Evolutionary conservation across 257 asterid genomes (phyloP).

Genomic region (Petunia secreta): DNA sequence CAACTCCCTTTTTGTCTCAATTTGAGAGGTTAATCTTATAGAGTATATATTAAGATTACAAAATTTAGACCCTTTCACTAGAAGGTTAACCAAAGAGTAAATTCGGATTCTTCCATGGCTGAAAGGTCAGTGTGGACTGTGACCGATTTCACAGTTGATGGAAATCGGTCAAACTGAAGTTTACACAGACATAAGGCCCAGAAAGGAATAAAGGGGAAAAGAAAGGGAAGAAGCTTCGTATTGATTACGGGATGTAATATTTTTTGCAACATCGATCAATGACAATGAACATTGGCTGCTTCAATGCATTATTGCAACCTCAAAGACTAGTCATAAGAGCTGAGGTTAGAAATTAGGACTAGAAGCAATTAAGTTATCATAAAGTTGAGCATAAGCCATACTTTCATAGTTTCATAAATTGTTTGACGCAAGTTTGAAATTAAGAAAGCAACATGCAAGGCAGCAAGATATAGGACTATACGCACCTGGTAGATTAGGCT

Average conservation of each 20-base stretch:
- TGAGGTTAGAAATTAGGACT: neutral
- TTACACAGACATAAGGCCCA: neutral
- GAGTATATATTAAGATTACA: too few relatives aligned
- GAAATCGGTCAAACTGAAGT: too few relatives aligned
- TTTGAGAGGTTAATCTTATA: too few relatives aligned
- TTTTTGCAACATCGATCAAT: neutral
- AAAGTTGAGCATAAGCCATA: neutral
- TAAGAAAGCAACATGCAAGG: neutral
- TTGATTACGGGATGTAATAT: neutral
- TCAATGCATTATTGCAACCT: neutral
- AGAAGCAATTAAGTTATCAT: neutral
- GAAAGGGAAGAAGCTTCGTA: neutral
- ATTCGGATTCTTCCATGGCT: too few relatives aligned
- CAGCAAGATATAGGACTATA: neutral
- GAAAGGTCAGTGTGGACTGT: too few relatives aligned
- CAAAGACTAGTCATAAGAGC: neutral
- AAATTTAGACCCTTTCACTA: too few relatives aligned
- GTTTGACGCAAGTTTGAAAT: neutral
- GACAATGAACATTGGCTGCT: neutral
- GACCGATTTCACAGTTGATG: too few relatives aligned
- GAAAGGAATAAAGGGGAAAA: neutral
- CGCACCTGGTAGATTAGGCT: conserved; percentile 19
- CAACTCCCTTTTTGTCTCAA: too few relatives aligned
- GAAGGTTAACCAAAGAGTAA: too few relatives aligned
- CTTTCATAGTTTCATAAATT: neutral